Percentiles rank a stretch among this genome's conserved stretches.
Evolutionary conservation across 2,329 filamentous ascomycete genomes (phyloP).

Genomic region (Phyllachora maydis): DNA sequence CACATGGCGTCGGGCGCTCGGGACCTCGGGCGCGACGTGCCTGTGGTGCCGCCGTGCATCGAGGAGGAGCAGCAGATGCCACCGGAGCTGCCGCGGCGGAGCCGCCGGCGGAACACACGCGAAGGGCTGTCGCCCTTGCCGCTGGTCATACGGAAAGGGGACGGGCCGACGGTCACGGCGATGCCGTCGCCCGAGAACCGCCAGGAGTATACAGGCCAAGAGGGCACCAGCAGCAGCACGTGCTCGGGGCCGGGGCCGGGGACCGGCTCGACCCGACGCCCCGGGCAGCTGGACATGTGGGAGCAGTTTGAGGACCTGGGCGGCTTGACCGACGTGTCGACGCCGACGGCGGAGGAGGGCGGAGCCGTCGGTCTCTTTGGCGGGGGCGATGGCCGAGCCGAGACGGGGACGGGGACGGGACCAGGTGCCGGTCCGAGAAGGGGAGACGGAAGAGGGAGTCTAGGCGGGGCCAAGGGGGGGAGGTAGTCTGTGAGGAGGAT

Average conservation of each 20-base stretch:
- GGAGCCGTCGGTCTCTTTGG: too few relatives aligned
- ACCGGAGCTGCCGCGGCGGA: constrained; percentile 6
- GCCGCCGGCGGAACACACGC: constrained; percentile 3
- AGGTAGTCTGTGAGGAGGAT: too few relatives aligned
- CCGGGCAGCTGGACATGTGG: constrained; percentile 20
- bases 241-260: too few relatives aligned
- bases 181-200: constrained; percentile 14
- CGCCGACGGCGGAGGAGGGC: too few relatives aligned
- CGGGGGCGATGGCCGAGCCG: too few relatives aligned
- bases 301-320: constrained; percentile 24
- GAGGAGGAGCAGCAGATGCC: constrained; percentile 2
- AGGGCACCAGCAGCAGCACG: constrained; percentile 7
- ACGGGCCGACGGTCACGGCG: constrained; percentile 6
- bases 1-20: too few relatives aligned
- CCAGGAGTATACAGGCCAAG: constrained; percentile 4
- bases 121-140: constrained; percentile 3
- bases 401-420: too few relatives aligned
- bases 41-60: constrained; percentile 1
- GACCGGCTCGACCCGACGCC: too few relatives aligned
- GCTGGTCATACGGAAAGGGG: constrained; percentile 3
- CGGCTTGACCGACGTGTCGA: constrained; percentile 19
- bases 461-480: too few relatives aligned
- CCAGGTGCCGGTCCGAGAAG: too few relatives aligned
- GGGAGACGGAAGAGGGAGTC: too few relatives aligned
- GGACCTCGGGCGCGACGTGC: too few relatives aligned